Evolutionary conservation across 2,329 filamentous ascomycete genomes (phyloP).

Genomic region (Clathrospora elynae): DNA sequence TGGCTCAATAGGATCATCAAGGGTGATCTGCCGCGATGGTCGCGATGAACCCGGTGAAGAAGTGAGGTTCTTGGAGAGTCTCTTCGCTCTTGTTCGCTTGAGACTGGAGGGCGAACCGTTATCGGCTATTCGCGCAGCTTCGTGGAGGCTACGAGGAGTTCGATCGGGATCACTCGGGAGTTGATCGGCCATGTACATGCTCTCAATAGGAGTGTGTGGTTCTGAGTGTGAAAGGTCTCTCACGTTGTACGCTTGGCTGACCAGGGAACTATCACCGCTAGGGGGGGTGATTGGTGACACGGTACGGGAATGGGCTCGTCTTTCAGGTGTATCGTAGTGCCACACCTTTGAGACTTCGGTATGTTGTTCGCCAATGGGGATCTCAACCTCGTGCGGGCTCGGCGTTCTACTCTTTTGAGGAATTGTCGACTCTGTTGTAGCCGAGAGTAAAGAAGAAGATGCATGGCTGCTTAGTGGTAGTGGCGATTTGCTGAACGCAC

Average conservation of each 20-base stretch:
- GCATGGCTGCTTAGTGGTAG: conserved; percentile 57
- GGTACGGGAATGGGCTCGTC: conserved; percentile 33
- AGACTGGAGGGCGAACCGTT: conserved; percentile 41
- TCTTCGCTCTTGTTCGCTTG: conserved; percentile 49
- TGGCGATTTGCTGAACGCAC: conserved; percentile 55
- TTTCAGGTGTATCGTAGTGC: conserved; percentile 46
- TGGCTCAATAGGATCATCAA: conserved; percentile 39
- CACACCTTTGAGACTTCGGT: conserved; percentile 54
- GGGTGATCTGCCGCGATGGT: conserved; percentile 43
- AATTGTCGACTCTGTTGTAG: conserved; percentile 38
- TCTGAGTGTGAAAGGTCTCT: conserved; percentile 24
- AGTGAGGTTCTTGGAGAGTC: conserved; percentile 40
- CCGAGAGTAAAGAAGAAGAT: conserved; percentile 56
- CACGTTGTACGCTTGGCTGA: conserved; percentile 20
- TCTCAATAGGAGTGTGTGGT: conserved; percentile 23
- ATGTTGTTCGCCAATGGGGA: conserved; percentile 66
- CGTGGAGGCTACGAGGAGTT: conserved; percentile 46
- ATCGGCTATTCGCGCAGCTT: conserved; percentile 42
- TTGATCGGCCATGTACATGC: conserved; percentile 18
- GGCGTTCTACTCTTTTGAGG: conserved; percentile 51
- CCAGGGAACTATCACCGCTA: conserved; percentile 46
- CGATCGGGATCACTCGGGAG: conserved; percentile 30
- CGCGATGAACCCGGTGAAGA: conserved; percentile 36
- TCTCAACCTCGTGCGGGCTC: conserved; percentile 61
- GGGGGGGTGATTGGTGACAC: conserved; percentile 46